Conservation (phyloP, 441 rosid species). For the Geranium incanum region DNA sequence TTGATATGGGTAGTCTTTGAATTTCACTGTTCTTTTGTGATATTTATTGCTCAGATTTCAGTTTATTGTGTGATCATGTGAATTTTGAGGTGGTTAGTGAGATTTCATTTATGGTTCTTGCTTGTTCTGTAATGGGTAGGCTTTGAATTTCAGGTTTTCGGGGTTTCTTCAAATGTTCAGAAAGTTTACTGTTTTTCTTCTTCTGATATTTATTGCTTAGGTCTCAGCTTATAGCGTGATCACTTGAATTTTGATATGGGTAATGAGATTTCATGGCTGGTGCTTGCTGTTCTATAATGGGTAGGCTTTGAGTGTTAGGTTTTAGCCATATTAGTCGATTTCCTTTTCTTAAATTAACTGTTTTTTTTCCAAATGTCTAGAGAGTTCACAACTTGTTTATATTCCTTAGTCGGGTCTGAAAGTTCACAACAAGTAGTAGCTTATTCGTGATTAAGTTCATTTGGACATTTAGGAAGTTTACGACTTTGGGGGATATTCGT, state of each 20-base stretch:
- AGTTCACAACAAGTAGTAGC: background rate
- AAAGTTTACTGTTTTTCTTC: too few species aligned
- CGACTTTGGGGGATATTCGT: background rate
- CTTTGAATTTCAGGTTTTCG: too few species aligned
- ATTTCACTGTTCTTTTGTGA: too few species aligned
- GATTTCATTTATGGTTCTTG: too few species aligned
- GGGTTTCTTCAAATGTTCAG: too few species aligned
- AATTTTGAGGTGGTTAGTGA: too few species aligned
- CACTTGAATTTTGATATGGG: background rate
- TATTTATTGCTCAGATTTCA: too few species aligned
- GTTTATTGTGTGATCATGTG: too few species aligned
- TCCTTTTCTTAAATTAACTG: background rate
- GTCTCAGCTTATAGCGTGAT: background rate
- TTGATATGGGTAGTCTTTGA: too few species aligned
- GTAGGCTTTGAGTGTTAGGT: background rate
- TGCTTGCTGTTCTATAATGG: background rate
- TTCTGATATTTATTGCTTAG: too few species aligned
- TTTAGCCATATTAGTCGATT: background rate
- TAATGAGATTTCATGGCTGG: background rate
- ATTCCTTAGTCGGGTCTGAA: too few species aligned
- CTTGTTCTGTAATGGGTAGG: too few species aligned
- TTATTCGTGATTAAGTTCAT: background rate
- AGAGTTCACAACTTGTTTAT: background rate
- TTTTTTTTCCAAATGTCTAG: background rate
- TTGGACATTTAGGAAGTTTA: background rate